A percentile compares a stretch with the other conserved stretches of the same genome.
Evolutionary conservation across 208 protist species (phyloP).

Genomic region (Leishmania guyanensis): DNA sequence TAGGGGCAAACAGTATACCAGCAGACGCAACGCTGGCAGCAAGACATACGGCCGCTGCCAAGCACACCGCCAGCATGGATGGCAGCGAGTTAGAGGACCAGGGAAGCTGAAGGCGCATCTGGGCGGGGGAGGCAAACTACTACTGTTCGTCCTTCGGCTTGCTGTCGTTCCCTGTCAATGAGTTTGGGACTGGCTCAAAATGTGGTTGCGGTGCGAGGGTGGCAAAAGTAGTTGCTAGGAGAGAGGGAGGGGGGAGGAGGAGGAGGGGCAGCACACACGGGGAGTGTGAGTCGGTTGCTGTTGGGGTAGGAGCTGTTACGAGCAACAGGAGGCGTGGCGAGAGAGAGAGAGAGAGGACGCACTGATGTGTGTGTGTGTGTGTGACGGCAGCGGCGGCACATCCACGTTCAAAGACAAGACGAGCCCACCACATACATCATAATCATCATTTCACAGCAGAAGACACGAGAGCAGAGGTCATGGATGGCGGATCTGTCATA

Average conservation of each 20-base stretch:
- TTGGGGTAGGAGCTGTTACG: not conserved
- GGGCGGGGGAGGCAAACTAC: not conserved
- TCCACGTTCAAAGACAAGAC: not conserved
- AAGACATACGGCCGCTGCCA: not conserved
- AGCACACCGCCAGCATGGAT: not conserved
- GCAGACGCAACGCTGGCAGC: not conserved
- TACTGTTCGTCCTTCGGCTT: not conserved
- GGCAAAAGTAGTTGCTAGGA: not conserved
- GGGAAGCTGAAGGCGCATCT: not conserved
- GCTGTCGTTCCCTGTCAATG: not conserved
- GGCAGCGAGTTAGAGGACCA: not conserved
- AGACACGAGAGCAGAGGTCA: not conserved
- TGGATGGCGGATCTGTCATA: not conserved
- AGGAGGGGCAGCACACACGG: not conserved
- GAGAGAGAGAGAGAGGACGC: not conserved
- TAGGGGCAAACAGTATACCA: constrained; percentile 6
- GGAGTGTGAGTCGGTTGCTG: not conserved
- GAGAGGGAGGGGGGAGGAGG: not conserved
- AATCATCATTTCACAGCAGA: not conserved
- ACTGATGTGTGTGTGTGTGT: not conserved
- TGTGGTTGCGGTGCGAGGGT: not conserved
- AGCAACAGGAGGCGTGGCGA: not conserved
- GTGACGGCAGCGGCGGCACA: not conserved
- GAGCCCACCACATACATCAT: not conserved
- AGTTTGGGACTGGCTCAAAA: not conserved